Evolutionary conservation across 306 rosid species (phyloP).

Genomic region (Cucumis cinereus): DNA sequence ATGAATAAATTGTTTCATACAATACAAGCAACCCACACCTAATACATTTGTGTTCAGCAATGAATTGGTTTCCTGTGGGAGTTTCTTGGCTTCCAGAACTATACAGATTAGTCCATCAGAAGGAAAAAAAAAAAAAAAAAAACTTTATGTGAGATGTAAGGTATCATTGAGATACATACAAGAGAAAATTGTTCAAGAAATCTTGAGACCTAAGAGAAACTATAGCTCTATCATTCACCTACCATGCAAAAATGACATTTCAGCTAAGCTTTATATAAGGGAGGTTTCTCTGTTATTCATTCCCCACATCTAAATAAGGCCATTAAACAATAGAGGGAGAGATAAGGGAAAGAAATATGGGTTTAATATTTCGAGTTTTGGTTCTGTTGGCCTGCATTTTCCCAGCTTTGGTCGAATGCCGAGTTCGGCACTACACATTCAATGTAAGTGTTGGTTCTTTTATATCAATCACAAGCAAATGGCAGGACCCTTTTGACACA

Average conservation of each 20-base stretch:
- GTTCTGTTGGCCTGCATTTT: constrained; percentile 43
- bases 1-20: neutral
- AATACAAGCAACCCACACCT: neutral
- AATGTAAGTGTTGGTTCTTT: constrained; percentile 38
- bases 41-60: neutral
- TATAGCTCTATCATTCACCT: constrained; percentile 39
- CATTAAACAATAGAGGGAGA: neutral
- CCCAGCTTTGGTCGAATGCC: constrained; percentile 65
- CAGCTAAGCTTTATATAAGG: constrained; percentile 53
- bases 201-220: constrained; percentile 37
- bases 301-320: constrained; percentile 21
- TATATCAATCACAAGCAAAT: neutral
- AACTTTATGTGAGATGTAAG: constrained; percentile 74
- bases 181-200: constrained; percentile 4
- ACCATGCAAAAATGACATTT: constrained; percentile 62
- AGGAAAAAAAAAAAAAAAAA: neutral
- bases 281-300: constrained; percentile 29
- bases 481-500: neutral
- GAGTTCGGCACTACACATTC: constrained; percentile 59
- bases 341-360: constrained; percentile 23
- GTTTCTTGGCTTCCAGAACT: constrained; percentile 9
- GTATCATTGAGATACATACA: constrained; percentile 5
- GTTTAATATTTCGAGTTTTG: constrained; percentile 25
- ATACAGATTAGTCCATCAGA: constrained; percentile 3
- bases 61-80: neutral